Percentiles rank a stretch among this genome's conserved stretches.
These are phyloP conservation scores for Basipetospora sp. DNA, from an alignment of 2,329 filamentous ascomycete genomes.

Conservation along the genomic window DNA sequence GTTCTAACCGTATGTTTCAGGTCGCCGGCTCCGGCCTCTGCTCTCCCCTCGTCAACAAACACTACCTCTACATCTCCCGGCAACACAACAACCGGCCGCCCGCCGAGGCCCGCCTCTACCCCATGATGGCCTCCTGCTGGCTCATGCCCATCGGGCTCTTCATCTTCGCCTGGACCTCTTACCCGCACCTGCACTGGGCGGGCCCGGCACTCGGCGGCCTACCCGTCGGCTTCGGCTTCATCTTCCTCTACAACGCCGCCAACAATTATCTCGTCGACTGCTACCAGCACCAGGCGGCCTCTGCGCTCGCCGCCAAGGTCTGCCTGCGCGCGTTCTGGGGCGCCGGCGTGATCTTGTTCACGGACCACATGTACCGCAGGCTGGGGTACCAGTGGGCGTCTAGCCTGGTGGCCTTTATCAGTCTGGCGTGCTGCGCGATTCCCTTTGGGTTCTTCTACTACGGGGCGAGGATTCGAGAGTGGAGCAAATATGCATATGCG, in stretches of 20 bases:
- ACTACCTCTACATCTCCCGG: constrained; percentile 30
- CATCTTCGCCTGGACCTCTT: constrained; percentile 53
- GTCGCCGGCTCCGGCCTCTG: constrained; percentile 18
- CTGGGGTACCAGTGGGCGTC: constrained; percentile 65
- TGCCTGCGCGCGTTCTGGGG: constrained; percentile 60
- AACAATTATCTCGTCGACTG: constrained; percentile 56
- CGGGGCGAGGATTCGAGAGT: constrained; percentile 24
- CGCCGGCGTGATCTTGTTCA: constrained; percentile 60
- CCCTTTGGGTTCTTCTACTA: constrained; percentile 66
- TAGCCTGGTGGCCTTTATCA: constrained; percentile 58
- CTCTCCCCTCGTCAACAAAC: constrained; percentile 36
- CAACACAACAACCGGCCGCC: constrained; percentile 35
- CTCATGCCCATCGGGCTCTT: constrained; percentile 46
- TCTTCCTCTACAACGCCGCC: constrained; percentile 51
- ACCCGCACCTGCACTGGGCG: constrained; percentile 39
- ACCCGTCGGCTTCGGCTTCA: constrained; percentile 40
- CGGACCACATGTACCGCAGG: constrained; percentile 39
- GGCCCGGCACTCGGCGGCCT: constrained; percentile 30
- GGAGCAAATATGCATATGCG: constrained; percentile 3
- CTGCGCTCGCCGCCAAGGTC: constrained; percentile 56
- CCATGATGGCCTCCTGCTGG: constrained; percentile 44
- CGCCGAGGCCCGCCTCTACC: constrained; percentile 48
- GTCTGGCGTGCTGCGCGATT: constrained; percentile 56
- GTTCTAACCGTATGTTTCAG: not conserved
- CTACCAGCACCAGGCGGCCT: constrained; percentile 64